Evolutionary conservation across 306 rosid genomes (phyloP).

Genomic region (Vachellia pachyceras): DNA sequence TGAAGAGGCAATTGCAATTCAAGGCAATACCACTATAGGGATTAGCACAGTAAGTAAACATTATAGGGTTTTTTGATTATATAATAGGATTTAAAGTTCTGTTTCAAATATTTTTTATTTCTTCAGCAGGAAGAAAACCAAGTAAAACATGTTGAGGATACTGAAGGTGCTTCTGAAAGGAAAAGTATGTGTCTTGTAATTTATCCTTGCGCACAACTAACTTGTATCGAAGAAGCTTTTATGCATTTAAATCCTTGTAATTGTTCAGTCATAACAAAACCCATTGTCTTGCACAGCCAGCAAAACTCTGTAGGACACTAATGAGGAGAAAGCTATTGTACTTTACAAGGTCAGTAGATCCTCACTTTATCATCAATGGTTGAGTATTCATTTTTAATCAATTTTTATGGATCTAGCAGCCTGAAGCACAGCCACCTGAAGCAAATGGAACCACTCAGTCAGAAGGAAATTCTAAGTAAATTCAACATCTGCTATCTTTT

Average conservation of each 20-base stretch:
- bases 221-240: conserved; percentile 28
- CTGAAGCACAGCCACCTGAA: conserved; percentile 68
- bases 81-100: conserved; percentile 19
- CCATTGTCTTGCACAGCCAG: conserved; percentile 52
- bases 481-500: conserved; percentile 12
- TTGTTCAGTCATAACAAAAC: conserved; percentile 44
- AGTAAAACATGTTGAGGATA: conserved; percentile 62
- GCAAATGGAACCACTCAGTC: conserved; percentile 64
- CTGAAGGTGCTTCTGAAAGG: conserved; percentile 61
- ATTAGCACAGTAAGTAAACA: conserved; percentile 62
- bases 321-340: conserved; percentile 92
- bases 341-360: conserved; percentile 71
- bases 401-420: conserved; percentile 58
- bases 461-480: conserved; percentile 89
- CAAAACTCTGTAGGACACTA: conserved; percentile 60
- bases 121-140: conserved; percentile 76
- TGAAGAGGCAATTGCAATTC: conserved; percentile 92
- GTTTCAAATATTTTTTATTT: conserved; percentile 40
- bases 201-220: conserved; percentile 37
- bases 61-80: conserved; percentile 18
- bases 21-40: conserved; percentile 76
- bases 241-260: conserved; percentile 11
- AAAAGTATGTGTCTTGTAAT: conserved; percentile 20
- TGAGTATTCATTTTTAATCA: conserved; percentile 30
- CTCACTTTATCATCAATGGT: conserved; percentile 23